Evolutionary conservation across 306 rosid species (phyloP), one percentile per base, ranked within the genome.

Genomic region (Sechiopsis laciniata): DNA sequence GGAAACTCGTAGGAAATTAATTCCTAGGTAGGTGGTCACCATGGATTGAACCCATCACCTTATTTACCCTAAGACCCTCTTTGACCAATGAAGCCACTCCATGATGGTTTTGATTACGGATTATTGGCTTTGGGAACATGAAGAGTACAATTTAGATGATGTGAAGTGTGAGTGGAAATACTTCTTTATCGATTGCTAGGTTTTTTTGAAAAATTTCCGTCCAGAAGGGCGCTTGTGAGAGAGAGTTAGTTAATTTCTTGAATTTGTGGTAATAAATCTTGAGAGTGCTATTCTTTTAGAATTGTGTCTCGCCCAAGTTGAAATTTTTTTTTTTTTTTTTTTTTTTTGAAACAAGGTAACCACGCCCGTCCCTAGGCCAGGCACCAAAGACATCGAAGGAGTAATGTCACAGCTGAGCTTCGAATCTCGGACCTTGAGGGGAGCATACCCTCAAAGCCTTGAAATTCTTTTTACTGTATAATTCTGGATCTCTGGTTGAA

Each of bases 201-300:
- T 60, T 22, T 60, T 60, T 14, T 26, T 12, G 3, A 32, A 32
- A 32, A 12, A 24, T 12, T 45, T 67, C 16, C 17, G 4, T 67
- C 54, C 54, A 65, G n/a, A 63, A 66, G 32, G 51, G 37, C 56
- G 10, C 10, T 42, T n/a, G 53, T 40, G 26, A n/a, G 20, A n/a
- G 7, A 37, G n/a, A 7, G n/a, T 35, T 63, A 5, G 17, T 42
- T n/a, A 4, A n/a, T n/a, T 20, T 26, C 2, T 42, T 66, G 10
- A 13, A 20, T 66, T 19, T 42, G n/a, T 66, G 37, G 48, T 46
- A 20, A 19, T 67, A 45, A 5, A 17, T 45, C n/a, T 45, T 19
- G 72, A 67, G 72, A 46, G 45, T 37, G 8, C 45, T 7, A 24
- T 29, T 56, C 73, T 67, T 67, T 42, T 66, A 12, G 56, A 10